Base-by-base conservation (phyloP, 805 yeast genomes). In the Gaillardinia entomophila region DNA sequence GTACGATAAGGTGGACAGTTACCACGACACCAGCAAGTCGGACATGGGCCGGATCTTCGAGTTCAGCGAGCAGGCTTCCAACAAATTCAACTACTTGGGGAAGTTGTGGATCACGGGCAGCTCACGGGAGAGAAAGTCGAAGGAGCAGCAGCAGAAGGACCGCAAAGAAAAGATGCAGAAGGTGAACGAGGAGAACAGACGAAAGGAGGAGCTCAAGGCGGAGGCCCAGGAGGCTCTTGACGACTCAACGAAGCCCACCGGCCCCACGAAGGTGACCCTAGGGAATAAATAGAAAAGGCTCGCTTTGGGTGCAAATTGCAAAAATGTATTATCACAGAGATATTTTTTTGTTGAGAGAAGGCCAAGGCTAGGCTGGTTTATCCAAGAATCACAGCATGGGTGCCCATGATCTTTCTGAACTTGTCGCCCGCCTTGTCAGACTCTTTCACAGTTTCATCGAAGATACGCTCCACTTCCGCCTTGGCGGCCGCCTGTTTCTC, bases 71-170 rank as follows among this genome's bases (percentile, higher is more conserved):
- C 45, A 36, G 5, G 36, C 29, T 15, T 27, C 38, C 1, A 34
- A 30, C n/a, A 17, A 30, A 12, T 59, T 37, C 27, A 59, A 62
- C 27, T 57, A 51, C 33, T 40, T 63, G 26, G 56, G 68, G 11
- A 57, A 61, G 23, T 36, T 65, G 3, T 65, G 71, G 71, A 32
- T 42, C 6, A 50, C 63, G 1, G 58, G 53, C 10, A 41, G 31
- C 13, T 30, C 51, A 4, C 26, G 28, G 7, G 31, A 12, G 5
- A 10, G 12, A 10, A n/a, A n/a, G 5, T 12, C 5, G 25, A 23
- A n/a, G 13, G 13, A 4, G 25, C 5, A 23, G 13, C 5, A n/a
- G 6, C 13, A 23, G 25, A 23, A 23, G n/a, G n/a, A n/a, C 22
- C 22, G 22, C 22, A 12, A 10, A 10, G 12, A 10, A n/a, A n/a